These are phyloP conservation scores for Penicillium frequentans DNA, from an alignment of 2,329 filamentous ascomycete genomes.

Conservation along the genomic window DNA sequence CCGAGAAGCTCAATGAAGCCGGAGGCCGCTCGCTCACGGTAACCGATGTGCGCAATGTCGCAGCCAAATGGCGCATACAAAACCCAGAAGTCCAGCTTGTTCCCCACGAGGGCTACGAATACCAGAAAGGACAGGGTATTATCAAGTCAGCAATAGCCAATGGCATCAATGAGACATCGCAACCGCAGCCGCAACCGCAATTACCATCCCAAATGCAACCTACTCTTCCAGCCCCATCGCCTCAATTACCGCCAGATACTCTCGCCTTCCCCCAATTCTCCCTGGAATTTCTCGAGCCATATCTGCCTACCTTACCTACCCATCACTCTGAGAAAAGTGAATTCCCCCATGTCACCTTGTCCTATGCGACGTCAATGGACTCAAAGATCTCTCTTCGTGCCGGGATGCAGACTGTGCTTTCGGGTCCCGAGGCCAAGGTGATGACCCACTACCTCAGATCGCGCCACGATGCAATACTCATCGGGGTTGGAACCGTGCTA, in stretches of 20 bases:
- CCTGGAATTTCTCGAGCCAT: constrained; percentile 51
- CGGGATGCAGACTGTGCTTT: constrained; percentile 78
- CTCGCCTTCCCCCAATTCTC: constrained; percentile 47
- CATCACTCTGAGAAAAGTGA: constrained; percentile 28
- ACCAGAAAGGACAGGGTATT: constrained; percentile 45
- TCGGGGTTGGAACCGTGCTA: constrained; percentile 80
- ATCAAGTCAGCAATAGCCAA: constrained; percentile 30
- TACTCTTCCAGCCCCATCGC: constrained; percentile 13
- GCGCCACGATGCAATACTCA: constrained; percentile 77
- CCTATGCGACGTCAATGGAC: constrained; percentile 89
- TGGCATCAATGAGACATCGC: constrained; percentile 10
- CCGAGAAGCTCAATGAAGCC: constrained; percentile 43
- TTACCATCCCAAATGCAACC: neutral
- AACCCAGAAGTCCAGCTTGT: constrained; percentile 45
- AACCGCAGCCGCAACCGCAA: constrained; percentile 3
- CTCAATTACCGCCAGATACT: constrained; percentile 38
- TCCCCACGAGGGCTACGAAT: constrained; percentile 47
- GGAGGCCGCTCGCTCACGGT: constrained; percentile 49
- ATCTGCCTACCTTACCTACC: constrained; percentile 43
- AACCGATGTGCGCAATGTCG: constrained; percentile 50
- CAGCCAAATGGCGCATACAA: constrained; percentile 49
- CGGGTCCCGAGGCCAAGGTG: constrained; percentile 77
- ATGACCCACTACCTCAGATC: constrained; percentile 92
- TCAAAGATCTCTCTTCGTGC: constrained; percentile 73
- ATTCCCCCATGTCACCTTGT: constrained; percentile 69